Base-by-base conservation (phyloP, 371 early-diverging fungal genomes). In the Parasitella parasitica region DNA sequence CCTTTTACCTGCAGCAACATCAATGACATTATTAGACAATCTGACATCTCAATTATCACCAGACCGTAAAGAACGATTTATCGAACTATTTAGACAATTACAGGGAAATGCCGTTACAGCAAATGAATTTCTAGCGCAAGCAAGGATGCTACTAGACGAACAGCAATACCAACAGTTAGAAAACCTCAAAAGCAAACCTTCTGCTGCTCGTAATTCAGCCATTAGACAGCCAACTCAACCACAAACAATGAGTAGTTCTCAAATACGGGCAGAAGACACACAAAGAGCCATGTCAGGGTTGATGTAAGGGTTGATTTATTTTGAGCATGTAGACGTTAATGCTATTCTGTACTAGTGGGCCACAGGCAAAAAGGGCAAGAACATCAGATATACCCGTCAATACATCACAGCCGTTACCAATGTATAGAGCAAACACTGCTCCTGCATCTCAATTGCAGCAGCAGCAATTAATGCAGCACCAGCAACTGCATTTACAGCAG, bases 91-190 rank as follows among this genome's bases (percentile, higher is more conserved):
- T 50, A 59, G 66, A 49, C 51, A 78, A 43, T 41, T 78, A 38
- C 78, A 78, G 63, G 78, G 73, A 66, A 70, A 75, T 57, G 64
- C 67, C 13, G 72, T 78, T 15, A 63, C 76, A 9, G 69, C 77
- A 6, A 66, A 75, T 15, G 61, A 77, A 43, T 80, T 80, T 28
- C 50, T 76, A 32, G 48, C 66, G 2, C 73, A 74, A 65, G 77
- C 81, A 26, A 75, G 66, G 34, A 57, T 55, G 26, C 38, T 80
- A 54, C 39, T 80, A 15, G 81, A 67, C 50, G 67, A 75, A 32
- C 81, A 75, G 39, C 75, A 76, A 50, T 80, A 75, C 36, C 73
- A 77, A 30, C 73, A 75, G 54, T 48, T 80, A 46, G 77, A 80
- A 54, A 70, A 77, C 49, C 57, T 77, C 12, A 80, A 79, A 54